Percentiles rank a stretch among this genome's conserved stretches.
Conservation (phyloP, 495 filamentous ascomycete genomes). For the Rostrohypoxylon terebratum region DNA sequence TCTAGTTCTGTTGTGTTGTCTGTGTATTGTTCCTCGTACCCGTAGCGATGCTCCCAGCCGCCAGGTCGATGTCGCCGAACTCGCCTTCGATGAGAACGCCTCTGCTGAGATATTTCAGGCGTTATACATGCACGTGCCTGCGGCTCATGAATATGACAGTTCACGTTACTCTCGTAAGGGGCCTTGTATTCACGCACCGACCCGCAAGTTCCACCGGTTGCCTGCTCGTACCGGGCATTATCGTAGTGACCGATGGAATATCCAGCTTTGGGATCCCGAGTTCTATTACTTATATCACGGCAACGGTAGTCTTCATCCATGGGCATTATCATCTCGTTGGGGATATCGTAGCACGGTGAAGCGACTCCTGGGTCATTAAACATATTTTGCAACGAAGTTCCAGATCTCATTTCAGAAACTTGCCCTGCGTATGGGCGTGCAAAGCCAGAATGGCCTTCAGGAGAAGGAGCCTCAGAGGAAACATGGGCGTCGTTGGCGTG, state of each 20-base stretch:
- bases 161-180: conserved; percentile 49
- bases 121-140: conserved; percentile 82
- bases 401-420: neutral
- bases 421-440: neutral
- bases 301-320: conserved; percentile 2
- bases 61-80: conserved; percentile 85
- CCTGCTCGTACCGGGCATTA: neutral
- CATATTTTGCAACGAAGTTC: neutral
- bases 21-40: conserved; percentile 82
- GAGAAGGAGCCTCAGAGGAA: neutral
- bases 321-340: neutral
- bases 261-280: neutral
- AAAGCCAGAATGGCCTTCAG: neutral
- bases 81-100: conserved; percentile 86
- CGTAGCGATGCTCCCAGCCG: conserved; percentile 79
- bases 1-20: conserved; percentile 64
- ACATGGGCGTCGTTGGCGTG: neutral
- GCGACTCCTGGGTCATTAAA: neutral
- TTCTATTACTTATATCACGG: neutral
- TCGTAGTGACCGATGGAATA: neutral
- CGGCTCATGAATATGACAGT: conserved; percentile 70
- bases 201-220: neutral
- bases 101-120: conserved; percentile 83
- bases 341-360: neutral
- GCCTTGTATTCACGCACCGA: conserved; percentile 20